These are phyloP conservation scores for Botrytis pseudocinerea DNA, from an alignment of 2,329 filamentous ascomycete genomes.

Conservation along the genomic window DNA sequence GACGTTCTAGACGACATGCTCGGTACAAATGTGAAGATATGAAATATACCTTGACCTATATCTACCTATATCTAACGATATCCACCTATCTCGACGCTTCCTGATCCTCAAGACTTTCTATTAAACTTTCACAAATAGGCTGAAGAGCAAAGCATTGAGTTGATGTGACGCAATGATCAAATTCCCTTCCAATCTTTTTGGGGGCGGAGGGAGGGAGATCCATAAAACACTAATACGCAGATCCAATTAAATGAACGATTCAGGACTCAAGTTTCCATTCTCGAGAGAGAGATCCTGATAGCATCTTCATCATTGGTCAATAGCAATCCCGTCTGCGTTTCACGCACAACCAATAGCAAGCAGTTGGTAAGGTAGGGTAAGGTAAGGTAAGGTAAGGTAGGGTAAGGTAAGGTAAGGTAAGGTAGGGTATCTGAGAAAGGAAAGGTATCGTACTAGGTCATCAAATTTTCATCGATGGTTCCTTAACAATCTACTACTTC, in stretches of 20 bases:
- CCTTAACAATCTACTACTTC: background rate
- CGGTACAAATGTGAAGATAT: background rate
- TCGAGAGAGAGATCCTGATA: background rate
- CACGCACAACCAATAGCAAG: background rate
- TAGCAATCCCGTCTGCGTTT: background rate
- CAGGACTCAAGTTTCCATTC: background rate
- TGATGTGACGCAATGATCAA: conserved; percentile 20
- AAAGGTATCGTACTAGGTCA: background rate
- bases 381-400: background rate
- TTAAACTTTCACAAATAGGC: background rate
- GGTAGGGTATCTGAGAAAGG: background rate
- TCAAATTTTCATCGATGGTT: background rate
- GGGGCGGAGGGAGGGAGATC: background rate
- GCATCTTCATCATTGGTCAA: background rate
- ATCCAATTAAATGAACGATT: background rate
- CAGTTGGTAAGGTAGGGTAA: background rate
- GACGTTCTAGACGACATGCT: conserved; percentile 1
- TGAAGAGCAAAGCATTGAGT: conserved; percentile 4
- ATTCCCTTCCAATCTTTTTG: background rate
- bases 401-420: background rate
- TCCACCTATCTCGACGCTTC: background rate
- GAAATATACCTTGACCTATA: background rate
- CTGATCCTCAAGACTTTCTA: background rate
- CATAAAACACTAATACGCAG: background rate
- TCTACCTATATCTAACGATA: background rate